A percentile compares a stretch with the other conserved stretches of the same genome.
phyloP scores from a whole-genome alignment of 306 rosid genomes.

The Purshia tridentata region DNA sequence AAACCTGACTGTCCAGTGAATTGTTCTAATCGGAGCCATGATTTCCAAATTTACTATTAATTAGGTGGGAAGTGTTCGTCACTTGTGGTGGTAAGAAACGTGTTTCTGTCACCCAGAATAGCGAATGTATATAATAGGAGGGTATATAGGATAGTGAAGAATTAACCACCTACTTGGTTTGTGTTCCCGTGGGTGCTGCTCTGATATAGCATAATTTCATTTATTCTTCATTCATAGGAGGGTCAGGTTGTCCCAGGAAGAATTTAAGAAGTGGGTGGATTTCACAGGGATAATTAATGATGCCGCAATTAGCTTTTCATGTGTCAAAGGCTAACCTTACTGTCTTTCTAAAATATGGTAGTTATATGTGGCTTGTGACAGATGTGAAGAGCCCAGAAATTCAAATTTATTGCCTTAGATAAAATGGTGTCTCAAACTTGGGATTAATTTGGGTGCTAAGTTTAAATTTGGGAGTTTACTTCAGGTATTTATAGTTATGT shows the following conservation, averaged over 20 bases:
- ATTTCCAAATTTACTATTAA: neutral
- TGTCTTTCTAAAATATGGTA: neutral
- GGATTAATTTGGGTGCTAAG: neutral
- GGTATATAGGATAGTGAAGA: neutral
- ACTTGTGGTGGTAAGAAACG: neutral
- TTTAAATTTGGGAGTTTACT: neutral
- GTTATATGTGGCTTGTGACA: neutral
- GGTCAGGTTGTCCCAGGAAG: conserved; percentile 1
- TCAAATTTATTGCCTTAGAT: conserved; percentile 22
- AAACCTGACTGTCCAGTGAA: neutral
- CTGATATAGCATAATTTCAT: neutral
- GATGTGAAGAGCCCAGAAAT: neutral
- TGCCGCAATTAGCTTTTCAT: conserved; percentile 5
- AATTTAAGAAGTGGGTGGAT: conserved; percentile 21
- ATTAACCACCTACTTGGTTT: neutral
- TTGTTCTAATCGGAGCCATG: neutral
- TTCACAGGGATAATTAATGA: conserved; percentile 40
- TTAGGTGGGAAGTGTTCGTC: neutral
- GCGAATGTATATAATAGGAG: neutral
- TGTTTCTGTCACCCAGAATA: neutral
- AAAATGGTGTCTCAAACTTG: neutral
- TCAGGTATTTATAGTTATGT: neutral
- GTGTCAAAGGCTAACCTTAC: neutral
- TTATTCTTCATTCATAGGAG: neutral
- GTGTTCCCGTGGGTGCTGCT: neutral